Percentiles rank a stretch among this genome's conserved stretches.
Evolutionary conservation across 2,329 filamentous ascomycete genomes (phyloP).

Genomic region (Macrophomina pseudophaseolina): DNA sequence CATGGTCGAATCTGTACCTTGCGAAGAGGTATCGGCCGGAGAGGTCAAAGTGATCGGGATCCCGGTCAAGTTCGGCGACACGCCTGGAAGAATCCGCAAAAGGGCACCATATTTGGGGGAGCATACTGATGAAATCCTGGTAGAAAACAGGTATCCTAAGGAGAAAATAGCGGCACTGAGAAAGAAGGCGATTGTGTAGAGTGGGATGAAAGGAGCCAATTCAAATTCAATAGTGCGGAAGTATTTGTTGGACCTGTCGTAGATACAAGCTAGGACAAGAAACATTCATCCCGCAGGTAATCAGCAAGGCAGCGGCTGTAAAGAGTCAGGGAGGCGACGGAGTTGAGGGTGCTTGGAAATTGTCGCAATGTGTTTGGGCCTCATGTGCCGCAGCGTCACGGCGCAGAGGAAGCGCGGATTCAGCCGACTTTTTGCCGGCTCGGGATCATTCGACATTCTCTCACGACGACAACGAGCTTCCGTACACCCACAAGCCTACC

Average conservation of each 20-base stretch:
- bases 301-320: not conserved
- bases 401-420: constrained; percentile 8
- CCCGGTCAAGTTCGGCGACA: constrained; percentile 44
- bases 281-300: no score
- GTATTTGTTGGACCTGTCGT: not conserved
- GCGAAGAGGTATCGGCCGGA: constrained; percentile 25
- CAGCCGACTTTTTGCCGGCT: not conserved
- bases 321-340: not conserved
- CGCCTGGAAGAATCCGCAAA: constrained; percentile 32
- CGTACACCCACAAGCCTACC: constrained; percentile 31
- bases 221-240: not conserved
- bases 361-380: constrained; percentile 12
- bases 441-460: constrained; percentile 25
- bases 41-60: constrained; percentile 25
- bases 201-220: not conserved
- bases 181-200: not conserved
- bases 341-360: constrained; percentile 22
- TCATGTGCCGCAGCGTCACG: not conserved
- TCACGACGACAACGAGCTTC: constrained; percentile 21
- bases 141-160: constrained; percentile 25
- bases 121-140: constrained; percentile 33
- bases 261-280: not conserved
- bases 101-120: constrained; percentile 39
- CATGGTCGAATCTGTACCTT: constrained; percentile 42
- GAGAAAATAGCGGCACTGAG: not conserved